These are phyloP conservation scores for Fraxinus greggii DNA, from an alignment of 305 asterid species.

Conservation along the genomic window DNA sequence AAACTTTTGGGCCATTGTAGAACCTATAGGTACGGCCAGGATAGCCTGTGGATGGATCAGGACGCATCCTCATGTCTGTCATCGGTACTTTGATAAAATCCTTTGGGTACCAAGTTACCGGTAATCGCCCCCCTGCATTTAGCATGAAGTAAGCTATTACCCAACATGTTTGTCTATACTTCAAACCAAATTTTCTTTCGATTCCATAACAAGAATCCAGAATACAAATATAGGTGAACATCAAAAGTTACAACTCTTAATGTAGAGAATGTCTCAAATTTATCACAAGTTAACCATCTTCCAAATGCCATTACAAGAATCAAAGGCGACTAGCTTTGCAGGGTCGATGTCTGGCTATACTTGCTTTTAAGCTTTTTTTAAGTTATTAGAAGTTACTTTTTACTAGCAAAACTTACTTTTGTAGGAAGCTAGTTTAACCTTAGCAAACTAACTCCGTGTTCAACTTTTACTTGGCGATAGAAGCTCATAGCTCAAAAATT, in stretches of 20 bases:
- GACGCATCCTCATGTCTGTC: slow-evolving; percentile 84
- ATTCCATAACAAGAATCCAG: background rate
- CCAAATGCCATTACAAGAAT: background rate
- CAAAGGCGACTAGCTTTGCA: background rate
- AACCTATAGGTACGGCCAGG: slow-evolving; percentile 82
- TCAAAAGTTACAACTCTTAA: background rate
- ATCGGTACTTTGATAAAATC: slow-evolving; percentile 54
- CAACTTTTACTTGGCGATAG: background rate
- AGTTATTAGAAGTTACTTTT: background rate
- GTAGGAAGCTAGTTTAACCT: background rate
- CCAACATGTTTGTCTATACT: background rate
- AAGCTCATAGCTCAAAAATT: background rate
- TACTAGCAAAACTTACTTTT: background rate
- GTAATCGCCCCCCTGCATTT: slow-evolving; percentile 64
- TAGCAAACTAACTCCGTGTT: background rate
- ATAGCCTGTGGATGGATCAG: slow-evolving; percentile 58
- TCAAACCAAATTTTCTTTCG: background rate
- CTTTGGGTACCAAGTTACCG: slow-evolving; percentile 81
- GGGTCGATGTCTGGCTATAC: background rate
- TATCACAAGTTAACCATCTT: background rate
- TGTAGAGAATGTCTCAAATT: background rate
- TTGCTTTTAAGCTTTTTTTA: background rate
- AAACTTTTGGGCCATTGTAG: slow-evolving; percentile 62
- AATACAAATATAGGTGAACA: background rate
- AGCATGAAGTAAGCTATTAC: background rate